Evolutionary conservation across 2,329 filamentous ascomycete species (phyloP).

Genomic region (Calonectria multiphialidica): DNA sequence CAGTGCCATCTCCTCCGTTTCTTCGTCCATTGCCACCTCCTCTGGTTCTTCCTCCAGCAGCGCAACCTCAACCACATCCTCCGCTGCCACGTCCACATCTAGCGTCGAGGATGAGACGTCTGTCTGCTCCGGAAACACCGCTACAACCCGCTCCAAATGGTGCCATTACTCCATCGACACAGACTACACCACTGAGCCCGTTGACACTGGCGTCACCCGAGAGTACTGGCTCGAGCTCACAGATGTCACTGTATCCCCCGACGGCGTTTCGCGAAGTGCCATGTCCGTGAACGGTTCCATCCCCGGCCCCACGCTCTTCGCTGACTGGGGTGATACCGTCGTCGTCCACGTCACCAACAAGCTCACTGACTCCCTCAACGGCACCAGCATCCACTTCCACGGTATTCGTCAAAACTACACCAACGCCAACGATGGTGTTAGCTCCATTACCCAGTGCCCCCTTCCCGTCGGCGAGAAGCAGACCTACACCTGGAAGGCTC

Average conservation of each 20-base stretch:
- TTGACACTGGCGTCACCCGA: constrained; percentile 62
- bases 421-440: constrained; percentile 69
- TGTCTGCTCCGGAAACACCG: constrained; percentile 37
- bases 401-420: constrained; percentile 69
- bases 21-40: neutral
- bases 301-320: constrained; percentile 69
- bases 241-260: constrained; percentile 55
- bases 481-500: constrained; percentile 70
- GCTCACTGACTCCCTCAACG: constrained; percentile 57
- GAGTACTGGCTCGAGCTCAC: constrained; percentile 61
- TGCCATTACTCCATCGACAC: constrained; percentile 62
- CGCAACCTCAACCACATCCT: neutral
- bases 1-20: neutral
- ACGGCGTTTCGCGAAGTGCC: constrained; percentile 57
- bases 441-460: constrained; percentile 61
- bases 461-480: constrained; percentile 62
- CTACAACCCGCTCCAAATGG: constrained; percentile 52
- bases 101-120: neutral
- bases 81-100: neutral
- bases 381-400: constrained; percentile 73
- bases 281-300: constrained; percentile 68
- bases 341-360: constrained; percentile 68
- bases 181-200: constrained; percentile 55
- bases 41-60: neutral
- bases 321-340: constrained; percentile 63